Evolutionary conservation across 305 asterid genomes (phyloP).

Genomic region (Withania somnifera): DNA sequence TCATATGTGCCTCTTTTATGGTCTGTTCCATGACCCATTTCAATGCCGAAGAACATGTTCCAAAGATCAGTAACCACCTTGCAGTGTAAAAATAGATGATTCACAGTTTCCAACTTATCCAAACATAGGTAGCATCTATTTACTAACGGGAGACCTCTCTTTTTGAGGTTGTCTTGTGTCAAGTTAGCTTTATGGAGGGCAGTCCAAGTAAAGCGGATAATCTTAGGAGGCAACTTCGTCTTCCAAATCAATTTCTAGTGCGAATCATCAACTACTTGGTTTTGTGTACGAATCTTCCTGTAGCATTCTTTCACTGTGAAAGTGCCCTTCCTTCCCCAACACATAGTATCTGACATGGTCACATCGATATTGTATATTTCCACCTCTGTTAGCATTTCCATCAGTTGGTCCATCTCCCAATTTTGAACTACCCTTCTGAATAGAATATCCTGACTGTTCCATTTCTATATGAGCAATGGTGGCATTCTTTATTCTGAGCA

Average conservation of each 20-base stretch:
- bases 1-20: too few species aligned
- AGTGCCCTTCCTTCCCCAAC: background rate
- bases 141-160: background rate
- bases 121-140: background rate
- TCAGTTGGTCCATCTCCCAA: background rate
- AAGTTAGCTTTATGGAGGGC: background rate
- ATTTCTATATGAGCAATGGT: too few species aligned
- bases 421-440: background rate
- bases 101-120: background rate
- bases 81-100: background rate
- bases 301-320: background rate
- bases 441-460: too few species aligned
- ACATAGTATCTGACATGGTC: background rate
- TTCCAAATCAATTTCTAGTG: background rate
- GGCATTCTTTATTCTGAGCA: background rate
- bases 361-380: background rate
- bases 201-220: background rate
- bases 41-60: background rate
- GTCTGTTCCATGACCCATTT: too few species aligned
- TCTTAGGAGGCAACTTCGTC: background rate
- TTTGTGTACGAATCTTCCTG: background rate
- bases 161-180: background rate
- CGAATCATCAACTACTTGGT: background rate
- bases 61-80: background rate
- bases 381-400: background rate